Evolutionary conservation across 2,329 filamentous ascomycete species (phyloP).

Genomic region (Coccinonectria pachysandricola): DNA sequence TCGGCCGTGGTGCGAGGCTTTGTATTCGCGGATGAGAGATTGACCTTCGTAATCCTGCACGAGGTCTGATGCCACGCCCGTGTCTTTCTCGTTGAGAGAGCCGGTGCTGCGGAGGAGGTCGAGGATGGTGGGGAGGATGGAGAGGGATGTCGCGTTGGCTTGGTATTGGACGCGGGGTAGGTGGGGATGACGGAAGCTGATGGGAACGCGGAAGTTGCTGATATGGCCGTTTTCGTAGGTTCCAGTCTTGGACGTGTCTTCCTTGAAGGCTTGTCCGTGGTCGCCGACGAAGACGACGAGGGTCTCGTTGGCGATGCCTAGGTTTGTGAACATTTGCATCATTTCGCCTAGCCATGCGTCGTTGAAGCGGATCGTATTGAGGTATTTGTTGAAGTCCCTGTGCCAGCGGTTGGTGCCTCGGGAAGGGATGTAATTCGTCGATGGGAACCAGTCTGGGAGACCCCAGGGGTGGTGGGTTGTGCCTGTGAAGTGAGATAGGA

Average conservation of each 20-base stretch:
- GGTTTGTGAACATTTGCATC: constrained; percentile 21
- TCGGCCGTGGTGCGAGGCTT: constrained; percentile 14
- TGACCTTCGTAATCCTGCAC: constrained; percentile 25
- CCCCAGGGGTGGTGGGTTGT: constrained; percentile 26
- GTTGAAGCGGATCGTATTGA: constrained; percentile 24
- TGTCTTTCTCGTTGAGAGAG: constrained; percentile 20
- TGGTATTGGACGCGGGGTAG: constrained; percentile 22
- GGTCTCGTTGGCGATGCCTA: constrained; percentile 24
- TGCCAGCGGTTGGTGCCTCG: constrained; percentile 17
- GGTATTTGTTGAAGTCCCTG: constrained; percentile 23
- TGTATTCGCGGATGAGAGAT: constrained; percentile 22
- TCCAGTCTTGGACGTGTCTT: constrained; percentile 20
- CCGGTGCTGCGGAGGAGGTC: constrained; percentile 24
- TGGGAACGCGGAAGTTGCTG: constrained; percentile 23
- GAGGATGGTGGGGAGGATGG: constrained; percentile 26
- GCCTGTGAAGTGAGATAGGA: constrained; percentile 27
- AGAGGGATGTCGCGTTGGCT: constrained; percentile 21
- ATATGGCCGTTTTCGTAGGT: constrained; percentile 25
- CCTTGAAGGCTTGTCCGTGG: constrained; percentile 25
- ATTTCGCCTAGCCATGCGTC: constrained; percentile 24
- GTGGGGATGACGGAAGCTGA: constrained; percentile 23
- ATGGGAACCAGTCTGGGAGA: constrained; percentile 11
- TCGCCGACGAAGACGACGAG: constrained; percentile 25
- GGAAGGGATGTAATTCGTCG: constrained; percentile 8
- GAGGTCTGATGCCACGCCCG: constrained; percentile 17